Percentiles rank a stretch among this genome's conserved stretches.
These are phyloP conservation scores for Vicia villosa DNA, from an alignment of 306 rosid species.

Conservation along the genomic window DNA sequence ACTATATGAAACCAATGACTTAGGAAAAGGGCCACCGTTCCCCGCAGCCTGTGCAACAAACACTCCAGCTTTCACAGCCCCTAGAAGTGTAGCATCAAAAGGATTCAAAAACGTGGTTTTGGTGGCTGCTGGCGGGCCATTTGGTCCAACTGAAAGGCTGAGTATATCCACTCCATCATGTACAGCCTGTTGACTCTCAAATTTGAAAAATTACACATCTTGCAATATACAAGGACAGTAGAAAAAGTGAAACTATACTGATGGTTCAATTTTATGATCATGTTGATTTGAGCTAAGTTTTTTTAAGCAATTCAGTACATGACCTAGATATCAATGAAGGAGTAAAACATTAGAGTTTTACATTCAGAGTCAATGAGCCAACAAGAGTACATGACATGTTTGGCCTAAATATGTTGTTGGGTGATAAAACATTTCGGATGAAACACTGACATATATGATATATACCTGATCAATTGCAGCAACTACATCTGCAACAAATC, in stretches of 20 bases:
- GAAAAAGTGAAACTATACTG: neutral
- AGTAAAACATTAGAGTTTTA: slow-evolving; percentile 9
- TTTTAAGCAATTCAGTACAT: slow-evolving; percentile 15
- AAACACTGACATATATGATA: slow-evolving; percentile 20
- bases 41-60: slow-evolving; percentile 99
- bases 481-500: slow-evolving; percentile 94
- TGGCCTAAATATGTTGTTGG: neutral
- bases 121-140: slow-evolving; percentile 92
- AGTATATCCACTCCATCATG: slow-evolving; percentile 98
- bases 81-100: slow-evolving; percentile 95
- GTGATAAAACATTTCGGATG: slow-evolving; percentile 6
- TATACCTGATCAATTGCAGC: slow-evolving; percentile 98
- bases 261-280: slow-evolving; percentile 28
- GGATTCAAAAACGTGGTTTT: slow-evolving; percentile 90
- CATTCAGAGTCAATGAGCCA: slow-evolving; percentile 4
- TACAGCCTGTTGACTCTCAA: slow-evolving; percentile 76
- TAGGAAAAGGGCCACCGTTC: slow-evolving; percentile 96
- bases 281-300: neutral
- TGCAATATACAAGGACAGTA: neutral
- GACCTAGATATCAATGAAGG: slow-evolving; percentile 7
- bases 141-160: slow-evolving; percentile 97
- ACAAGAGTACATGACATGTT: neutral
- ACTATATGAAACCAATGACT: slow-evolving; percentile 95
- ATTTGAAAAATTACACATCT: slow-evolving; percentile 36
- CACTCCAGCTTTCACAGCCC: slow-evolving; percentile 99